Conservation (phyloP, 768 basidiomycete genomes). For the Lyophyllum decastes region DNA sequence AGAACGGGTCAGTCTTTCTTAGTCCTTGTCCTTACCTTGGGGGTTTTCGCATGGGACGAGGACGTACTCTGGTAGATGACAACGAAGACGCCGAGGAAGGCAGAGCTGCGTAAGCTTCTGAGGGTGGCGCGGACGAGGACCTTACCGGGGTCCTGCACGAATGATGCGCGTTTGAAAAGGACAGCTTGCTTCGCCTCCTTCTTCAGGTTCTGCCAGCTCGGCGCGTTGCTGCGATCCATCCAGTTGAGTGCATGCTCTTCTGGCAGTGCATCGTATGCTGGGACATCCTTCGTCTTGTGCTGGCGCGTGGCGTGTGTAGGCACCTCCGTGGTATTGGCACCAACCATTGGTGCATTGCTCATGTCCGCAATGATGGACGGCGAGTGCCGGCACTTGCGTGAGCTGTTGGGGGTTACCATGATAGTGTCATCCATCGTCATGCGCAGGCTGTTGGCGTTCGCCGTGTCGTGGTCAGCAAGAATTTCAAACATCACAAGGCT, state of each 20-base stretch:
- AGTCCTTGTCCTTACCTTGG: too few species aligned
- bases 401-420: slow-evolving; percentile 26
- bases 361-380: slow-evolving; percentile 26
- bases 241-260: slow-evolving; percentile 44
- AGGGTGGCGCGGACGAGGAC: slow-evolving; percentile 65
- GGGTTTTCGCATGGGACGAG: too few species aligned
- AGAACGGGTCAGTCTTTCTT: background rate
- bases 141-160: slow-evolving; percentile 63
- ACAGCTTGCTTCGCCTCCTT: slow-evolving; percentile 71
- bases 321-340: slow-evolving; percentile 13
- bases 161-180: slow-evolving; percentile 73
- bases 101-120: slow-evolving; percentile 81
- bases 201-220: slow-evolving; percentile 62
- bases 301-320: slow-evolving; percentile 34
- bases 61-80: slow-evolving; percentile 76
- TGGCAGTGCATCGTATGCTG: slow-evolving; percentile 51
- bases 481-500: background rate
- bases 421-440: slow-evolving; percentile 37
- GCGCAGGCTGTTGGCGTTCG: slow-evolving; percentile 24
- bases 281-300: slow-evolving; percentile 55
- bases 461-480: too few species aligned
- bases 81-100: slow-evolving; percentile 86
- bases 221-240: slow-evolving; percentile 58
- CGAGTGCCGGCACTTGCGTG: slow-evolving; percentile 40
- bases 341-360: slow-evolving; percentile 12